These are phyloP conservation scores for Juglanconis oblonga DNA, from an alignment of 2,329 filamentous ascomycete genomes.

Conservation along the genomic window DNA sequence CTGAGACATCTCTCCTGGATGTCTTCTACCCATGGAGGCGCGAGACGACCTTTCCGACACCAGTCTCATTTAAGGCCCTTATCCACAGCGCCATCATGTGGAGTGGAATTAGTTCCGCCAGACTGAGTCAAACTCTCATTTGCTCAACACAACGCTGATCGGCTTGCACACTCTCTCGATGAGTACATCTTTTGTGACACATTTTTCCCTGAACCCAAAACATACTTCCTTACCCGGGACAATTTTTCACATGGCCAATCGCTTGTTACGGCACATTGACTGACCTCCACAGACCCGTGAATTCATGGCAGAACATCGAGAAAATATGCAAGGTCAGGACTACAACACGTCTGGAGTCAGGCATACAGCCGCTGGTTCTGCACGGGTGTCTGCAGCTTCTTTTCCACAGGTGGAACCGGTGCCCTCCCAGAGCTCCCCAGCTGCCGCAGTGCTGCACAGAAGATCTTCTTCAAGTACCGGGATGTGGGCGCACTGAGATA, in stretches of 20 bases:
- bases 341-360: background rate
- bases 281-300: too few species aligned
- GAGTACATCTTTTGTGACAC: background rate
- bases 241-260: background rate
- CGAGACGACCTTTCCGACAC: background rate
- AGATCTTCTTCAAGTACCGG: background rate
- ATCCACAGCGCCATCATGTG: background rate
- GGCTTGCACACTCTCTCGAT: background rate
- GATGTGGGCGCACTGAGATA: background rate
- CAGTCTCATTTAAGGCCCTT: background rate
- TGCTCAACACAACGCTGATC: background rate
- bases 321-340: background rate
- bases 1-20: conserved; percentile 3
- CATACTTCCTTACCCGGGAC: background rate
- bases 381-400: conserved; percentile 12
- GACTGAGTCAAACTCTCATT: background rate
- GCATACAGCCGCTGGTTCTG: background rate
- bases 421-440: background rate
- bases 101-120: background rate
- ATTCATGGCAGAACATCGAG: background rate
- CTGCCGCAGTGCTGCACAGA: background rate
- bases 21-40: background rate
- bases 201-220: background rate
- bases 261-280: background rate
- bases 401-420: conserved; percentile 1